phyloP scores from a whole-genome alignment of 2,329 filamentous ascomycete species.

The Mycocentrospora acerina region DNA sequence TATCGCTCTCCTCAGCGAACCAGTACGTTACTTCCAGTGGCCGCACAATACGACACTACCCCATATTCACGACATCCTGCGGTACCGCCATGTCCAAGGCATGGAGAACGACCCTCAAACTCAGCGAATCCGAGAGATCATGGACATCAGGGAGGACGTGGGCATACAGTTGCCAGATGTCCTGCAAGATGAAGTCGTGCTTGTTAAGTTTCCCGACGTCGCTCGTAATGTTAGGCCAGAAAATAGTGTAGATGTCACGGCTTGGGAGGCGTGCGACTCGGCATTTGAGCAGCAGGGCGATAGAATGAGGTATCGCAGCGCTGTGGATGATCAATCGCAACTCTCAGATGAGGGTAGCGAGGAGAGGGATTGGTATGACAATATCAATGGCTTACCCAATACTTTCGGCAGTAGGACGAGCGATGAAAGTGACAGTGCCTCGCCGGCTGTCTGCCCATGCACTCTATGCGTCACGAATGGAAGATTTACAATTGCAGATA shows the following conservation, averaged over 20 bases:
- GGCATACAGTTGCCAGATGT: conserved; percentile 12
- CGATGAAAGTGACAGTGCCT: not conserved
- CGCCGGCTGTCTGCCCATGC: not conserved
- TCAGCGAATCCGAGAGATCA: conserved; percentile 11
- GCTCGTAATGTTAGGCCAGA: not conserved
- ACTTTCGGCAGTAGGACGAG: too few relatives aligned
- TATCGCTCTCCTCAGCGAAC: conserved; percentile 6
- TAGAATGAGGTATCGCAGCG: too few relatives aligned
- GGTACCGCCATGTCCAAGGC: not conserved
- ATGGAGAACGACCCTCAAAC: conserved; percentile 1
- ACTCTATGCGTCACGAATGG: too few relatives aligned
- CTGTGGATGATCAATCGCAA: too few relatives aligned
- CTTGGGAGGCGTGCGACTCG: conserved; percentile 6
- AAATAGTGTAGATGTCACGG: not conserved
- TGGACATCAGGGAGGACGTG: conserved; percentile 11
- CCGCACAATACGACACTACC: conserved; percentile 11
- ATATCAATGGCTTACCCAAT: too few relatives aligned
- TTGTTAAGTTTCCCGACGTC: conserved; percentile 9
- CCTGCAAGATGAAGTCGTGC: conserved; percentile 3
- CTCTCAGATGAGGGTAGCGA: too few relatives aligned
- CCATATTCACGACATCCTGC: conserved; percentile 10
- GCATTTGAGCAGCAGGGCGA: too few relatives aligned
- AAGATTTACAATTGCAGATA: too few relatives aligned
- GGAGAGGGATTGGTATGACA: too few relatives aligned
- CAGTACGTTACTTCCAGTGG: conserved; percentile 15